phyloP scores from a whole-genome alignment of 1,139 yeast genomes.

The Torulaspora pretoriensis region DNA sequence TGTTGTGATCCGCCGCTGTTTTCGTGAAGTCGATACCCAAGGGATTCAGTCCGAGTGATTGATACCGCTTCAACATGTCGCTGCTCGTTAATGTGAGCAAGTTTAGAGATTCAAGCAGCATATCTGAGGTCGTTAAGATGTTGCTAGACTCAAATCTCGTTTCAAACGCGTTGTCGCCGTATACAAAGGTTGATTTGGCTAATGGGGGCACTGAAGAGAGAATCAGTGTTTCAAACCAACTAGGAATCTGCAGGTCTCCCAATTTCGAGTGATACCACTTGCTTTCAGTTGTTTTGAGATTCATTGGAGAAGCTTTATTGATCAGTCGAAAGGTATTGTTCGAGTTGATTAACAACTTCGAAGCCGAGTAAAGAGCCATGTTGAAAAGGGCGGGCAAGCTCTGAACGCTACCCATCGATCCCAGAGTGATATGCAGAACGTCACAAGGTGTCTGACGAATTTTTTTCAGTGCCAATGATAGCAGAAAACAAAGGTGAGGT shows the following conservation, averaged over 20 bases:
- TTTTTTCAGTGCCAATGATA: conserved; percentile 18
- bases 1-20: conserved; percentile 8
- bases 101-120: conserved; percentile 25
- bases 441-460: conserved; percentile 15
- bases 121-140: conserved; percentile 8
- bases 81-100: conserved; percentile 18
- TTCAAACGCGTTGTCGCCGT: conserved; percentile 26
- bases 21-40: conserved; percentile 9
- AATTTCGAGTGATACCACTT: conserved; percentile 15
- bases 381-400: conserved; percentile 34
- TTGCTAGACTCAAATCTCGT: conserved; percentile 23
- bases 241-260: conserved; percentile 21
- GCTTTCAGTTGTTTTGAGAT: conserved; percentile 7
- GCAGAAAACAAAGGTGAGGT: conserved; percentile 22
- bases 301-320: conserved; percentile 5
- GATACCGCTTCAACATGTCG: conserved; percentile 21
- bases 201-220: conserved; percentile 39
- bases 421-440: conserved; percentile 23
- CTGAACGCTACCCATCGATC: conserved; percentile 28
- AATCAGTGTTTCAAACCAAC: conserved; percentile 27
- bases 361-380: conserved; percentile 25
- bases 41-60: conserved; percentile 17
- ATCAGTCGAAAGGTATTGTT: conserved; percentile 14
- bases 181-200: conserved; percentile 37
- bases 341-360: conserved; percentile 22